Conservation (phyloP, 208 protist species). For the Herpetomonas muscarum region DNA sequence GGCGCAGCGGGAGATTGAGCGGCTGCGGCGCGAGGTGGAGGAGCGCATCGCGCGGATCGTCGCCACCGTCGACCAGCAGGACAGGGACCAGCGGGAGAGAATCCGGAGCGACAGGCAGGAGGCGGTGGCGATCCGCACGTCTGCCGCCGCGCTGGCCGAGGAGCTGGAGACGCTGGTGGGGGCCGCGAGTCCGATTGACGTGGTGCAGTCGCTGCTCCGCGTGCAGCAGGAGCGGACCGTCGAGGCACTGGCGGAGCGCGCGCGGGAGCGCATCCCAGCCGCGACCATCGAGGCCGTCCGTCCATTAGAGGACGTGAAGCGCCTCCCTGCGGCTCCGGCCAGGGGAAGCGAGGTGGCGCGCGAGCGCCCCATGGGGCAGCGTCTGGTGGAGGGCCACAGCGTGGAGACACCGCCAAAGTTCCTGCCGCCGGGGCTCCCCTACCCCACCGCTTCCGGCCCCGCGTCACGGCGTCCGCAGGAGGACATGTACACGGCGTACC, state of each 20-base stretch:
- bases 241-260: slow-evolving; percentile 38
- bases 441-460: not conserved
- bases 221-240: slow-evolving; percentile 46
- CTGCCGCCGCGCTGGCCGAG: slow-evolving; percentile 22
- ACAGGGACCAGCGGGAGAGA: slow-evolving; percentile 33
- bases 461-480: not conserved
- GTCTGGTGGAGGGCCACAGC: not conserved
- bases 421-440: slow-evolving; percentile 4
- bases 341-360: not conserved
- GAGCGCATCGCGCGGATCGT: slow-evolving; percentile 36
- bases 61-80: slow-evolving; percentile 31
- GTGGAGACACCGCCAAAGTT: slow-evolving; percentile 3
- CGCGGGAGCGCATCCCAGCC: slow-evolving; percentile 24
- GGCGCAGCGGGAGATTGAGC: slow-evolving; percentile 47
- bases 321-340: not conserved
- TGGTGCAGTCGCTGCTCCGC: slow-evolving; percentile 49
- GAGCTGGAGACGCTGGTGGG: slow-evolving; percentile 27
- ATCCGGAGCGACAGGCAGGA: slow-evolving; percentile 33
- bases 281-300: slow-evolving; percentile 38
- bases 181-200: slow-evolving; percentile 15
- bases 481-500: not conserved
- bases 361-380: not conserved
- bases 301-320: slow-evolving; percentile 20
- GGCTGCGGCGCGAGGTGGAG: slow-evolving; percentile 60
- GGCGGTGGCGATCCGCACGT: slow-evolving; percentile 21